Evolutionary conservation across 2,329 filamentous ascomycete species (phyloP), one percentile per base, ranked within the genome.

Genomic region (Stemphylium beticola): DNA sequence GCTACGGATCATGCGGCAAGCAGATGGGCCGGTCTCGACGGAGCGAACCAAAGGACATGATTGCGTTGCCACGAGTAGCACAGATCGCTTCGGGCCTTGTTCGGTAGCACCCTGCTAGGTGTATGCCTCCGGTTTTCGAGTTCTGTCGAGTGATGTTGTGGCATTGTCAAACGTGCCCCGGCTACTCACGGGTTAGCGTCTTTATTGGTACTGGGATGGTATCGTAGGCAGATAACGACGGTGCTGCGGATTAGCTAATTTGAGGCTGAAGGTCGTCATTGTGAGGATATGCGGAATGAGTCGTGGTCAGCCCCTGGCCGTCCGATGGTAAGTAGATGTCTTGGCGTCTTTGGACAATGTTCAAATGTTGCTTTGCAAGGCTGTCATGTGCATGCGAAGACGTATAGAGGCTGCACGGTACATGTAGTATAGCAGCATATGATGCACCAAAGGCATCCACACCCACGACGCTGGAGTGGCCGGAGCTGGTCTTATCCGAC

Each of bases 111-210:
- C 15, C 32, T 37, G 32, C 33, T 18, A 39, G 26, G 45, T 26
- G 33, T 15, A 18, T 14, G 36, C 26, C 2, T 22, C 37, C 37
- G 18, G 37, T 14, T 2, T 39, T 15, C 9, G 11, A 12, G 26
- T 31, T 24, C 33, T 29, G 51, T 50, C 51, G 51, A 54, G 51
- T 54, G 46, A 50, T 36, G 32, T 38, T 14, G 51, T 29, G 33
- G 29, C 24, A 54, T 43, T 39, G 45, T 11, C 8, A 33, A 54
- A 54, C 51, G 51, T 54, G 51, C 45, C 17, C 39, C 33, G 26
- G 39, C 51, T 39, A 41, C 34, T 14, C n/a, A 17, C 44, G 40
- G 31, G 40, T 47, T 50, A 51, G 47, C 40, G 52, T 22, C 48
- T 24, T n/a, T 22, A 17, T 22, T 18, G 36, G 29, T 43, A 29